Evolutionary conservation across 2,329 filamentous ascomycete species (phyloP).

Genomic region (Keithomyces neogunnii): DNA sequence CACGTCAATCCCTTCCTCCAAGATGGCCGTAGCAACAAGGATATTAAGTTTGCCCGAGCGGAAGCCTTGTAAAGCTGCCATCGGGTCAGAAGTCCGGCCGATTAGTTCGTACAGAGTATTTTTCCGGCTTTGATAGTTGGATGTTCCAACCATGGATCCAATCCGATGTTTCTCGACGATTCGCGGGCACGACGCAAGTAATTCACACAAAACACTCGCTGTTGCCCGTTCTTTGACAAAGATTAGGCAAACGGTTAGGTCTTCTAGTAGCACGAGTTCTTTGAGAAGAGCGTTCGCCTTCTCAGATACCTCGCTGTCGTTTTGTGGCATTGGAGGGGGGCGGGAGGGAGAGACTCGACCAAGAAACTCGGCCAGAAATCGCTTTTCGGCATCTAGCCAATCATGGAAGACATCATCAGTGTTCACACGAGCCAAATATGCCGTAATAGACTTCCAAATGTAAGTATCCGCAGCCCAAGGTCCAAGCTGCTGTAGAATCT

Average conservation of each 20-base stretch:
- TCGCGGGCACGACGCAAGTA: constrained; percentile 45
- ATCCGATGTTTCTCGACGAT: constrained; percentile 38
- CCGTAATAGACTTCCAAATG: constrained; percentile 40
- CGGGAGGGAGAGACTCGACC: constrained; percentile 19
- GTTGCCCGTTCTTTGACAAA: constrained; percentile 59
- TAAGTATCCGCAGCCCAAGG: constrained; percentile 62
- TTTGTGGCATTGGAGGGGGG: constrained; percentile 9
- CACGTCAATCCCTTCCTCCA: constrained; percentile 62
- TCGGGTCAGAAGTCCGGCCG: constrained; percentile 19
- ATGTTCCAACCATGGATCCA: constrained; percentile 48
- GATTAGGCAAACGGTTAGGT: constrained; percentile 48
- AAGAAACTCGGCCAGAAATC: constrained; percentile 44
- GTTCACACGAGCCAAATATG: constrained; percentile 18
- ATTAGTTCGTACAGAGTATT: constrained; percentile 32
- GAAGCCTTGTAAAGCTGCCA: constrained; percentile 36
- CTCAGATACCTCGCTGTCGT: constrained; percentile 35
- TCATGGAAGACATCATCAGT: constrained; percentile 21
- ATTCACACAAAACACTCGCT: constrained; percentile 48
- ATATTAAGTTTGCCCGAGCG: constrained; percentile 45
- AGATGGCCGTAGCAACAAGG: constrained; percentile 53
- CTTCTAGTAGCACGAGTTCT: constrained; percentile 35
- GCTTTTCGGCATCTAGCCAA: constrained; percentile 42
- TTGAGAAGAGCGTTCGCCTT: constrained; percentile 49
- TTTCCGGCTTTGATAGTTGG: constrained; percentile 25
- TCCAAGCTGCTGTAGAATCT: constrained; percentile 52